Base-by-base conservation (phyloP, 129 eudicot genomes). In the Lactuca sativa region DNA sequence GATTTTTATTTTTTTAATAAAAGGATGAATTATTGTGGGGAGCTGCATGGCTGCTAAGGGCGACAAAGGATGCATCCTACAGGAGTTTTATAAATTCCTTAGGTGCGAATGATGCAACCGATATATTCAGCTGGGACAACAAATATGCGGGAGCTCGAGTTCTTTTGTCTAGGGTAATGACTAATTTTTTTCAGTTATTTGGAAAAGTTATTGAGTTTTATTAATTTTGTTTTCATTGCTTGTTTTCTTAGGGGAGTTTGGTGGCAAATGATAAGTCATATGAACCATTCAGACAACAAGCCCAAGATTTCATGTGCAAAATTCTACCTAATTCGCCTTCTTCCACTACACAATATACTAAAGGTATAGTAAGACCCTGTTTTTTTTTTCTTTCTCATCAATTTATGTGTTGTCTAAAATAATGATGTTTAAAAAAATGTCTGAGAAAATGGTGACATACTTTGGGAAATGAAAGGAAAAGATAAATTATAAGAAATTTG, bases 11-110 rank as follows among this genome's bases (percentile, higher is more conserved):
- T 31, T 30, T 7, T 43, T 11, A 61, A 7, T 40, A 2, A 12
- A 47, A 92, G 96, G 99, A 93, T 78, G 99, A 93, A 74, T 66
- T 93, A 59, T 54, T 89, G 47, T 93, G 99, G 99, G 99, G 97
- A 72, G 97, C 97, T 9, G 82, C 92, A 55, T 93, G 99, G 99
- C 74, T 93, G 7, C 79, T 71, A 40, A 90, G 92, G 70, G 97
- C 93, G 8, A 89, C 99, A 15, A 87, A 85, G 67, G 82, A 87
- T 63, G 73, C 13, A 32, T 84, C 77, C 2, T 93, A 90, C 77
- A 47, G 80, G n/a, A 85, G 82, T 15, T 80, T 87, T 56, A 72
- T 93, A 4, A 69, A 73, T 16, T 79, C 95, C 0, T 70, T 90
- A 64, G 99, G 95, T 36, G 95, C 88, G 11, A 81, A 84, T 21